phyloP scores from a whole-genome alignment of 345 rosid species.

The Hibiscus trionum region DNA sequence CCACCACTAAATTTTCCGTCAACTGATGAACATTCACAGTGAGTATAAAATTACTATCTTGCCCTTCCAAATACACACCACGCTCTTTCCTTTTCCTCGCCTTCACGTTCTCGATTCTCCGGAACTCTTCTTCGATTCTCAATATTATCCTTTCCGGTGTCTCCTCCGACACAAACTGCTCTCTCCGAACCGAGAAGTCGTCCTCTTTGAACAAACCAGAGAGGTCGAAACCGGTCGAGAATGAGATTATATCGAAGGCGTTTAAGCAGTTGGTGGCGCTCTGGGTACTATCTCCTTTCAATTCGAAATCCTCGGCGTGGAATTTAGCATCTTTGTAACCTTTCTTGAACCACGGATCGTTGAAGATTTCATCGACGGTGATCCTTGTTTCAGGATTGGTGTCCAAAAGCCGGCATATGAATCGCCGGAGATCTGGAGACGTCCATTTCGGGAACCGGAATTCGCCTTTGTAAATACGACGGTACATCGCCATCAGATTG shows the following conservation, averaged over 20 bases:
- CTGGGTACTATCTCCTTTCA: conserved; percentile 21
- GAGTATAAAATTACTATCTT: conserved; percentile 37
- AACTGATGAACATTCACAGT: conserved; percentile 43
- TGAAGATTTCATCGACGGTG: conserved; percentile 59
- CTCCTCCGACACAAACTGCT: conserved; percentile 49
- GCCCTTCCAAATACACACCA: conserved; percentile 52
- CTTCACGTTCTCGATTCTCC: conserved; percentile 23
- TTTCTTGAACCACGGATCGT: conserved; percentile 65
- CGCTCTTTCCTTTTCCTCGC: conserved; percentile 24
- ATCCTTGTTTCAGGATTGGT: conserved; percentile 60
- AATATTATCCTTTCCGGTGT: conserved; percentile 38
- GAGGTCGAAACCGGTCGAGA: conserved; percentile 47
- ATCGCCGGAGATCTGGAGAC: conserved; percentile 61
- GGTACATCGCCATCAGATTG: conserved; percentile 82
- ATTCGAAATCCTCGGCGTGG: conserved; percentile 38
- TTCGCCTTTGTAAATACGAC: conserved; percentile 76
- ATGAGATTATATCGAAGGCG: conserved; percentile 58
- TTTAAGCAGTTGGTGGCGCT: conserved; percentile 29
- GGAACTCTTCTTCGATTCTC: conserved; percentile 36
- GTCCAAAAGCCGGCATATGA: conserved; percentile 63
- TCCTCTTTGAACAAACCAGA: conserved; percentile 39
- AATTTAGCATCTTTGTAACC: conserved; percentile 37
- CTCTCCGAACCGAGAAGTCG: conserved; percentile 22
- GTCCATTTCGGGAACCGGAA: conserved; percentile 89
- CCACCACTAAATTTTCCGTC: conserved; percentile 53